Conservation (phyloP, 441 rosid genomes). For the Pelargonium fulgidum region DNA sequence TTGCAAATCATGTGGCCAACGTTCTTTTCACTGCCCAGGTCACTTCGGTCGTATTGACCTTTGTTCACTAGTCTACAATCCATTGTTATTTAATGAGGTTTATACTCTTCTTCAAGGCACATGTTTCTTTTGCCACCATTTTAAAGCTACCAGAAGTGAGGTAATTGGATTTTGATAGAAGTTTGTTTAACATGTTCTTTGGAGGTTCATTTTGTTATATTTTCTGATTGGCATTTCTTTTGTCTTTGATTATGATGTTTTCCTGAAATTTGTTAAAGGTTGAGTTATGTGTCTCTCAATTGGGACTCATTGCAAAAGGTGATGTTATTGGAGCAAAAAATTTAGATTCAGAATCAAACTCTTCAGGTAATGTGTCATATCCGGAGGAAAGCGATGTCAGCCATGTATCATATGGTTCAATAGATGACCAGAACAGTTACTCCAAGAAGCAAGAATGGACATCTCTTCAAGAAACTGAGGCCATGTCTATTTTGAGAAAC, state of each 20-base stretch:
- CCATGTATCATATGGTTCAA: slow-evolving; percentile 31
- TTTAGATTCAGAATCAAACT: slow-evolving; percentile 30
- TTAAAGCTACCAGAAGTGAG: slow-evolving; percentile 34
- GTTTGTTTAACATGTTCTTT: slow-evolving; percentile 8
- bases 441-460: slow-evolving; percentile 55
- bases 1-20: slow-evolving; percentile 69
- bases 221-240: slow-evolving; percentile 5
- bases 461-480: slow-evolving; percentile 78
- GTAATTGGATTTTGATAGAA: slow-evolving; percentile 30
- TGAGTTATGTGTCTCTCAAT: slow-evolving; percentile 46
- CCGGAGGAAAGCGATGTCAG: slow-evolving; percentile 38
- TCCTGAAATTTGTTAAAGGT: slow-evolving; percentile 37
- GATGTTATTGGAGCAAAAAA: slow-evolving; percentile 68
- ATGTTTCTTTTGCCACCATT: slow-evolving; percentile 67
- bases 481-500: slow-evolving; percentile 44
- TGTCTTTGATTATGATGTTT: not conserved
- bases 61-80: slow-evolving; percentile 66
- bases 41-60: slow-evolving; percentile 93
- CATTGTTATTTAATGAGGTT: slow-evolving; percentile 65
- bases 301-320: slow-evolving; percentile 75
- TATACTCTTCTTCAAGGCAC: slow-evolving; percentile 51
- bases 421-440: slow-evolving; percentile 25
- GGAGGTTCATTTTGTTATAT: slow-evolving; percentile 9
- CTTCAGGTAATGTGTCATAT: slow-evolving; percentile 24
- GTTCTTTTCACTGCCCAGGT: slow-evolving; percentile 63